Percentiles rank a stretch among this genome's conserved stretches.
Conservation (phyloP, 129 eudicot genomes). For the Artemisia annua region DNA sequence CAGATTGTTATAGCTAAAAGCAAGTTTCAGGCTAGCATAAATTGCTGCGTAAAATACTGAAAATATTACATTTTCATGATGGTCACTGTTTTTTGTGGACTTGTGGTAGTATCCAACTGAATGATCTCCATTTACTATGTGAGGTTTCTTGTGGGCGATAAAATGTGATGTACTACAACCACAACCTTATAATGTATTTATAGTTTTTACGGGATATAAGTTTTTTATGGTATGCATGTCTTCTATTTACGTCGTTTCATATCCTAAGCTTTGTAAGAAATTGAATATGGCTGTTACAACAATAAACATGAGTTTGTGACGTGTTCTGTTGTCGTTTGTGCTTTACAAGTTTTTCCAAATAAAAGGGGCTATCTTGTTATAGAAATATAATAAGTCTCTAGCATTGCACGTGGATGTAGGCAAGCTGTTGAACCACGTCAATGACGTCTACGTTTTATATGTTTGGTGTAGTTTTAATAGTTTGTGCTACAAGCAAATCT, state of each 20-base stretch:
- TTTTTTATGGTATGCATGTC: slow-evolving; percentile 1
- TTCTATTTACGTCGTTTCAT: not conserved
- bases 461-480: too few relatives aligned
- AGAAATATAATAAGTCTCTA: not conserved
- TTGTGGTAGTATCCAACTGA: not conserved
- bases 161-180: not conserved
- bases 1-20: not conserved
- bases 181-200: too few relatives aligned
- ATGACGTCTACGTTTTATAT: too few relatives aligned
- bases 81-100: not conserved
- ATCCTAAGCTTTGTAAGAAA: not conserved
- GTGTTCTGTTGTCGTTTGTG: not conserved
- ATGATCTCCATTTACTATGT: not conserved
- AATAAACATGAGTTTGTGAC: not conserved
- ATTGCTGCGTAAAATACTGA: not conserved
- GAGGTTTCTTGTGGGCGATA: slow-evolving; percentile 2
- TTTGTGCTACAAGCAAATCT: not conserved
- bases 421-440: slow-evolving; percentile 4
- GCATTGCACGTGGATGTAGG: slow-evolving; percentile 1
- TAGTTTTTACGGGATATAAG: not conserved
- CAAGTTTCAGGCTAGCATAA: not conserved
- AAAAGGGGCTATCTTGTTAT: not conserved
- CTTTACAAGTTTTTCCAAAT: not conserved
- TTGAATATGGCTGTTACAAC: slow-evolving; percentile 4
- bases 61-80: not conserved